Evolutionary conservation across 116 monocot species (phyloP), one percentile per base, ranked within the genome.

Genomic region (Phalaenopsis hybrid): DNA sequence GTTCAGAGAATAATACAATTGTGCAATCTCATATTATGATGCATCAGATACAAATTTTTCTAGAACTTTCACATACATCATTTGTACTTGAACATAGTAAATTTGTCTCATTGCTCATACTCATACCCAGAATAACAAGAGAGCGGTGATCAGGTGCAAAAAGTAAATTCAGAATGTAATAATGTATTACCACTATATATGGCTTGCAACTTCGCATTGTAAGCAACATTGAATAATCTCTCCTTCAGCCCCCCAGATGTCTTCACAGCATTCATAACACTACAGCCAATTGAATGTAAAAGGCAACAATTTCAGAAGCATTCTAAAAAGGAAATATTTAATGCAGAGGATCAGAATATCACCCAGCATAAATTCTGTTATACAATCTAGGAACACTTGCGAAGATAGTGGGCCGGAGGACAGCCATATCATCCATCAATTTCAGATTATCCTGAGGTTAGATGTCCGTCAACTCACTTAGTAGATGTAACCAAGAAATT

Each of bases 321-420:
- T 41, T 20, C 69, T 28, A 57, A 21, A 55, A 43, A 82, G 18
- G 43, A 80, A 61, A 61, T 44, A 74, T 20, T 8, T 44, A 11
- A 81, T 46, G 69, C 8, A 84, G 20, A 51, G 13, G 59, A 41
- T 44, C 80, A 65, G 5, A 80, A 78, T 13, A 48, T 80, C 90
- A 93, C 98, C 95, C 98, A 83, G 92, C 88, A 88, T 99, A 99
- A 59, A 99, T 93, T 95, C 92, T 90, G 85, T 99, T 99, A 81
- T 87, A 99, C 55, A 99, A 79, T 57, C 98, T 92, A 78, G 98
- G 98, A 55, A 99, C 98, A 79, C 98, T 95, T 37, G 85, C 76
- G 87, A 99, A 99, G 70, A 99, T 0, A 75, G 98, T 99, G 21
- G 98, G 98, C 74, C 93, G 84, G 43, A 99, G 85, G 76, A 81